These are phyloP conservation scores for Prunus davidiana DNA, from an alignment of 306 rosid species.

Conservation along the genomic window DNA sequence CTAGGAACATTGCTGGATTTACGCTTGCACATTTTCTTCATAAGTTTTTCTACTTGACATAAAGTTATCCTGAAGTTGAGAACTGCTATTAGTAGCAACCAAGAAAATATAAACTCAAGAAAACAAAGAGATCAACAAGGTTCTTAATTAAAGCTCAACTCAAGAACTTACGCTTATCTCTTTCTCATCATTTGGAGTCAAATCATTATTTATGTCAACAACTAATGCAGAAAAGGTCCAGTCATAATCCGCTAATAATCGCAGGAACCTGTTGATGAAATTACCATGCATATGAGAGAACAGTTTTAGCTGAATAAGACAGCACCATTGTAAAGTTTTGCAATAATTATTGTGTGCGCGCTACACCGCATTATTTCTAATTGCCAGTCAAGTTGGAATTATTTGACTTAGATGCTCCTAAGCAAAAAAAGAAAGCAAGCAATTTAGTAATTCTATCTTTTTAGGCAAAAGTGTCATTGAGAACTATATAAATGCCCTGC, in stretches of 20 bases:
- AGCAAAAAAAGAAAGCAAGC: background rate
- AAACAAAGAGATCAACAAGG: constrained; percentile 1
- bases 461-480: background rate
- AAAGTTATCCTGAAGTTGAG: constrained; percentile 60
- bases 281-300: constrained; percentile 7
- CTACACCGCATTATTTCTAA: background rate
- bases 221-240: constrained; percentile 79
- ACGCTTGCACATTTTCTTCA: constrained; percentile 44
- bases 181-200: constrained; percentile 51
- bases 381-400: background rate
- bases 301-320: constrained; percentile 14
- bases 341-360: background rate
- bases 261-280: constrained; percentile 63
- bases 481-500: background rate
- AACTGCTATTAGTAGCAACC: background rate
- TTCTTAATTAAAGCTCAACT: constrained; percentile 6
- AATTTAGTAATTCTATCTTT: background rate
- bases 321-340: background rate
- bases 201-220: constrained; percentile 78
- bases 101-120: background rate
- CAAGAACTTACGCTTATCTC: constrained; percentile 69
- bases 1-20: constrained; percentile 70
- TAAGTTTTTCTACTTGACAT: constrained; percentile 53
- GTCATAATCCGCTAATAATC: constrained; percentile 69
- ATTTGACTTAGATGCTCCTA: background rate